These are phyloP conservation scores for Colletotrichum cereale DNA, from an alignment of 2,329 filamentous ascomycete species.

Conservation along the genomic window DNA sequence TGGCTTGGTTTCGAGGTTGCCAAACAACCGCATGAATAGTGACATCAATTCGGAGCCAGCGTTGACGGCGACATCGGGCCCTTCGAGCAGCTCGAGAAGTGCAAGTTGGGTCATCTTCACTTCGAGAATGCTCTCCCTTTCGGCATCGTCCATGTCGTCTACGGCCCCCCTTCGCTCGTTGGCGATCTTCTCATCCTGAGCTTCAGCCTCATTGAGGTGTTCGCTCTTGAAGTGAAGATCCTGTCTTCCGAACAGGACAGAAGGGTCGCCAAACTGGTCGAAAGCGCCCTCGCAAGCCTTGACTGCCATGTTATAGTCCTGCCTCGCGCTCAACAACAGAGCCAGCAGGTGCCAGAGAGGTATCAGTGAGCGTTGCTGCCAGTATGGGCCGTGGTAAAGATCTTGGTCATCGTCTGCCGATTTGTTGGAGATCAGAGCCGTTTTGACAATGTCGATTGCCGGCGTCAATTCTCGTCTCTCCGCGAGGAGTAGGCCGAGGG, in stretches of 20 bases:
- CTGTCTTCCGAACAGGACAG: slow-evolving; percentile 75
- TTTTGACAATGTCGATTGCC: slow-evolving; percentile 86
- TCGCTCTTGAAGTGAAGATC: slow-evolving; percentile 72
- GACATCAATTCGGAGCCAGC: slow-evolving; percentile 86
- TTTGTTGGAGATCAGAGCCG: slow-evolving; percentile 74
- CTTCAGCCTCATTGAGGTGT: slow-evolving; percentile 69
- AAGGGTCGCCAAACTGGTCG: slow-evolving; percentile 84
- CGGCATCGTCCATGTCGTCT: slow-evolving; percentile 84
- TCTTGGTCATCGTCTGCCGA: slow-evolving; percentile 59
- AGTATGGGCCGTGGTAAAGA: slow-evolving; percentile 62
- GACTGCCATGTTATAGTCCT: slow-evolving; percentile 84
- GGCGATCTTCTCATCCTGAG: slow-evolving; percentile 50
- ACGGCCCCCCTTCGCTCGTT: slow-evolving; percentile 65
- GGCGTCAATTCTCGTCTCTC: slow-evolving; percentile 85
- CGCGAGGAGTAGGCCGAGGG: slow-evolving; percentile 85
- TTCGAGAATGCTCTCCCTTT: slow-evolving; percentile 90
- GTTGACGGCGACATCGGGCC: slow-evolving; percentile 87
- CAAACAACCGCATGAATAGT: slow-evolving; percentile 86
- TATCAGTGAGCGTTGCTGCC: slow-evolving; percentile 76
- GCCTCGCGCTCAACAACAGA: slow-evolving; percentile 85
- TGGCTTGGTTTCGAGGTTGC: slow-evolving; percentile 63
- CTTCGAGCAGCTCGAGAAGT: slow-evolving; percentile 85
- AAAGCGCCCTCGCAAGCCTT: slow-evolving; percentile 91
- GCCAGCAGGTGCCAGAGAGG: slow-evolving; percentile 93
- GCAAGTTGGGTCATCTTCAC: slow-evolving; percentile 95